A percentile compares a stretch with the other conserved stretches of the same genome.
These are phyloP conservation scores for Haplosporangium sp. DNA, from an alignment of 371 early-diverging fungal genomes.

Conservation along the genomic window DNA sequence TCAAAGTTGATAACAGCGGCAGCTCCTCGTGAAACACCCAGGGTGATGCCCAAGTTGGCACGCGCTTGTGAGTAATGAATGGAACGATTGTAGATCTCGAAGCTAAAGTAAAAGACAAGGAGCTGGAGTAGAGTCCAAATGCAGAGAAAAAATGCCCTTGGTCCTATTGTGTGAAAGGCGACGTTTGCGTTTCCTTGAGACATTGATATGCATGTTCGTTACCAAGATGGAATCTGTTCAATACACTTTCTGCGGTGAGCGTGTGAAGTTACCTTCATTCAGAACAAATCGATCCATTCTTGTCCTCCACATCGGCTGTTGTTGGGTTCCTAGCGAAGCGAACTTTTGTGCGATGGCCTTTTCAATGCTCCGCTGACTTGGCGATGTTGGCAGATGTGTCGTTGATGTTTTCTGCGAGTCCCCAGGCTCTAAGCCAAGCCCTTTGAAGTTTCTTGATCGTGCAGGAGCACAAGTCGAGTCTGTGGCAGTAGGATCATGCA, in stretches of 20 bases:
- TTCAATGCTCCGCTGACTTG: constrained; percentile 43
- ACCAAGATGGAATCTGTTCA: too few relatives aligned
- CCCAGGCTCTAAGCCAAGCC: too few relatives aligned
- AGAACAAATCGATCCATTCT: constrained; percentile 23
- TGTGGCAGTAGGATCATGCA: too few relatives aligned
- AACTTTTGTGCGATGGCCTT: constrained; percentile 48
- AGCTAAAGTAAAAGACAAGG: constrained; percentile 36
- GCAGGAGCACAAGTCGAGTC: too few relatives aligned
- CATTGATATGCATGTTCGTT: too few relatives aligned
- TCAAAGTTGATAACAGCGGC: constrained; percentile 75
- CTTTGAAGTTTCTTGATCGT: too few relatives aligned
- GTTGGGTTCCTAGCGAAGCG: constrained; percentile 33
- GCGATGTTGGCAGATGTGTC: constrained; percentile 19
- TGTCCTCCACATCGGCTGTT: constrained; percentile 13
- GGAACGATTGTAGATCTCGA: constrained; percentile 38
- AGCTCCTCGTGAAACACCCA: constrained; percentile 64
- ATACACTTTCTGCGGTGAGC: background rate
- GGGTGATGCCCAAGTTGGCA: constrained; percentile 33
- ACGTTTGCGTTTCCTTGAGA: too few relatives aligned
- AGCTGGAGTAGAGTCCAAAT: constrained; percentile 30
- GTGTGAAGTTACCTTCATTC: constrained; percentile 22
- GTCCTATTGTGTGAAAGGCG: too few relatives aligned
- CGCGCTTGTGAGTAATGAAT: constrained; percentile 19
- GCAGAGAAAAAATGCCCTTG: constrained; percentile 32
- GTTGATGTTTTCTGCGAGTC: too few relatives aligned